A percentile compares a stretch with the other conserved stretches of the same genome.
These are phyloP conservation scores for Penicillium cosmopolitanum DNA, from an alignment of 495 filamentous ascomycete species.

Conservation along the genomic window DNA sequence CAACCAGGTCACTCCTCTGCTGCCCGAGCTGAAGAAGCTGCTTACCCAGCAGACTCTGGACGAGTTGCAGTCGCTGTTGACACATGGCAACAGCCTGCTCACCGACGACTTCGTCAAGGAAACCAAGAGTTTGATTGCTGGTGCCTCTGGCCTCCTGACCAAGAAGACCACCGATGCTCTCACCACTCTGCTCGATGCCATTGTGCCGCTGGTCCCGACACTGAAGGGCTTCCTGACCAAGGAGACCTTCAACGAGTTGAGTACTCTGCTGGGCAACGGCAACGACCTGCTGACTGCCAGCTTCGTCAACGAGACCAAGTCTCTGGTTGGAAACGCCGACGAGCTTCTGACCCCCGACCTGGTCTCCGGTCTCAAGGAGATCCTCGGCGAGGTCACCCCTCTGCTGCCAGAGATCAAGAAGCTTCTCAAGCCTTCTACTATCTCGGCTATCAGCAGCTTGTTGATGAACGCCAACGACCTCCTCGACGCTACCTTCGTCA, in stretches of 20 bases:
- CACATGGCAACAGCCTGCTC: slow-evolving; percentile 43
- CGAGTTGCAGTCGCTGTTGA: slow-evolving; percentile 38
- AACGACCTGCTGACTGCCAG: slow-evolving; percentile 38
- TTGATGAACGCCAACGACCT: slow-evolving; percentile 44
- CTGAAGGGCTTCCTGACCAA: slow-evolving; percentile 36
- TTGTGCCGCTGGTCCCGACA: slow-evolving; percentile 11
- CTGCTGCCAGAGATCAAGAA: slow-evolving; percentile 36
- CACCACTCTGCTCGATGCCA: slow-evolving; percentile 24
- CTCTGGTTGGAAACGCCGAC: slow-evolving; percentile 38
- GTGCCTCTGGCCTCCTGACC: slow-evolving; percentile 24
- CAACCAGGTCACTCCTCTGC: slow-evolving; percentile 38
- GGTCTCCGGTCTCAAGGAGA: slow-evolving; percentile 39
- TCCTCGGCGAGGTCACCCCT: slow-evolving; percentile 40
- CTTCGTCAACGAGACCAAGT: slow-evolving; percentile 41
- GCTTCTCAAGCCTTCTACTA: slow-evolving; percentile 37
- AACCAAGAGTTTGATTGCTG: slow-evolving; percentile 30
- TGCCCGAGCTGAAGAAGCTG: slow-evolving; percentile 41
- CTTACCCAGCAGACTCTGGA: slow-evolving; percentile 45
- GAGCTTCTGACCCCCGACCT: slow-evolving; percentile 42
- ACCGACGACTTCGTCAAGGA: slow-evolving; percentile 42
- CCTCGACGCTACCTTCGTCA: slow-evolving; percentile 41
- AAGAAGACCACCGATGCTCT: slow-evolving; percentile 42
- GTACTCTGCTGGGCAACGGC: slow-evolving; percentile 42
- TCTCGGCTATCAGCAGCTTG: slow-evolving; percentile 32
- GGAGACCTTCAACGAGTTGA: slow-evolving; percentile 38